Percentiles rank a stretch among this genome's conserved stretches.
phyloP scores from a whole-genome alignment of 2,329 filamentous ascomycete genomes.

The Sordariomycetes sp. region DNA sequence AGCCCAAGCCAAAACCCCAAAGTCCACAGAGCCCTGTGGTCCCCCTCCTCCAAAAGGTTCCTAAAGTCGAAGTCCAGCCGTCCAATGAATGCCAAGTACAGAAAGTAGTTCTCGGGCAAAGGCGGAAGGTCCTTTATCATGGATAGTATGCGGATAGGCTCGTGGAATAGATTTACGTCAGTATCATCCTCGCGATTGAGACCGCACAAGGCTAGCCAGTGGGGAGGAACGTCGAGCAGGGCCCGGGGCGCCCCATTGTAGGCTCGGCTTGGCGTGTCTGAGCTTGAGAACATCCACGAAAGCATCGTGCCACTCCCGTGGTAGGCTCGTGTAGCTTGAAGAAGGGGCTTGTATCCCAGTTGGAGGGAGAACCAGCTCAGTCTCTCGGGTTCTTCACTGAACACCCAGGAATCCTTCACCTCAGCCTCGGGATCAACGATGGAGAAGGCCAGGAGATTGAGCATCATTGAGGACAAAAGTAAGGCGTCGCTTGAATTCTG shows the following conservation, averaged over 20 bases:
- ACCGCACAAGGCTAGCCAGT: neutral
- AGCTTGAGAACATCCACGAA: slow-evolving; percentile 4
- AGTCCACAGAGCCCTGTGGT: slow-evolving; percentile 11
- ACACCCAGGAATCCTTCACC: slow-evolving; percentile 9
- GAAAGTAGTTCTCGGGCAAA: neutral
- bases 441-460: slow-evolving; percentile 12
- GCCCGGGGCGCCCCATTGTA: neutral
- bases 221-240: neutral
- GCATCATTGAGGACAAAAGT: slow-evolving; percentile 9
- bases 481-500: slow-evolving; percentile 7
- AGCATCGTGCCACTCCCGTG: neutral
- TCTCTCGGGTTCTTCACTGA: slow-evolving; percentile 6
- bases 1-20: slow-evolving; percentile 12
- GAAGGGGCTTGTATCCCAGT: slow-evolving; percentile 9
- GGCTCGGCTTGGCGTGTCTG: neutral
- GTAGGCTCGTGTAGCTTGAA: slow-evolving; percentile 1
- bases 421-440: slow-evolving; percentile 3
- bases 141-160: neutral
- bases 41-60: slow-evolving; percentile 7
- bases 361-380: slow-evolving; percentile 11
- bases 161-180: neutral
- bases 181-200: neutral
- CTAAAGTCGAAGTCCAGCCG: slow-evolving; percentile 5
- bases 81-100: neutral
- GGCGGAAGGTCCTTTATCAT: neutral